phyloP scores from a whole-genome alignment of 495 filamentous ascomycete genomes.

The Hypoxylon fuscum region DNA sequence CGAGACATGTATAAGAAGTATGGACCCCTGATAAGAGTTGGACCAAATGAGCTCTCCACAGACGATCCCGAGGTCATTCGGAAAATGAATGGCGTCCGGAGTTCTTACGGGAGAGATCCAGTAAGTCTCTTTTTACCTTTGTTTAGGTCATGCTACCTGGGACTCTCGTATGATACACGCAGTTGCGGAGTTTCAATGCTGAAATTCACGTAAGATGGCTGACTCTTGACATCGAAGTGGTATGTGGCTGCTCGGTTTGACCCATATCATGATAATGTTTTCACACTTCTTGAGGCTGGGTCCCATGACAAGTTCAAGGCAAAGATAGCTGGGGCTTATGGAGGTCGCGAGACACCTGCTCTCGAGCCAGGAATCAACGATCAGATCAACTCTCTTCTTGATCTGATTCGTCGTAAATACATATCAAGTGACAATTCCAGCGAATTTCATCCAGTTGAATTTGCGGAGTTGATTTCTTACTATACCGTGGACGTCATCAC shows the following conservation, averaged over 20 bases:
- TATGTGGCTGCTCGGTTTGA: conserved; percentile 55
- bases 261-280: conserved; percentile 51
- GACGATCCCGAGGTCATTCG: conserved; percentile 54
- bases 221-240: conserved; percentile 40
- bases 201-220: not conserved
- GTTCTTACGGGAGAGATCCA: conserved; percentile 45
- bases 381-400: conserved; percentile 55
- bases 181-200: not conserved
- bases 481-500: conserved; percentile 73
- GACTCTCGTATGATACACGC: not conserved
- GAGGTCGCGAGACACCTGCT: conserved; percentile 33
- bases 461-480: conserved; percentile 55
- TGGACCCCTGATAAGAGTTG: conserved; percentile 55
- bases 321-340: conserved; percentile 37
- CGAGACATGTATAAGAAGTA: conserved; percentile 30
- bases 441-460: conserved; percentile 49
- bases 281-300: conserved; percentile 39
- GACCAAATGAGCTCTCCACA: conserved; percentile 52
- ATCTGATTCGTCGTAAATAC: conserved; percentile 55
- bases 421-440: conserved; percentile 62
- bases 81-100: not conserved
- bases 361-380: conserved; percentile 59
- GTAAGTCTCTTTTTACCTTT: conserved; percentile 4
- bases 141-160: not conserved
- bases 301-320: conserved; percentile 43